A percentile compares a stretch with the other conserved stretches of the same genome.
Conservation (phyloP, 1,284 basidiomycete genomes). For the Apiotrichum gracile region DNA sequence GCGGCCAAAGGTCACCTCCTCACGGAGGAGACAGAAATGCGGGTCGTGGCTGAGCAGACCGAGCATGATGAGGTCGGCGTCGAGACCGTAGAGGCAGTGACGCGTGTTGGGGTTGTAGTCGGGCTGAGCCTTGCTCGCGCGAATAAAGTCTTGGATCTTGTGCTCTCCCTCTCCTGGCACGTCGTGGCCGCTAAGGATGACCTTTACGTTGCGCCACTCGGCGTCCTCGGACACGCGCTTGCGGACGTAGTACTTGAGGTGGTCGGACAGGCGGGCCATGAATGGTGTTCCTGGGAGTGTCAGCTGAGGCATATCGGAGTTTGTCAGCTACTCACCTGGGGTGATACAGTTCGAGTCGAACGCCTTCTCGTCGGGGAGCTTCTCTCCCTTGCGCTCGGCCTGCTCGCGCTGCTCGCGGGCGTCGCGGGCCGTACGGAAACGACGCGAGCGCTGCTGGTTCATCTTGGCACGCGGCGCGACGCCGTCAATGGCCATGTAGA, state of each 20-base stretch:
- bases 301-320: not conserved
- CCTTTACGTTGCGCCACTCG: conserved; percentile 85
- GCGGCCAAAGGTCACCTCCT: conserved; percentile 97
- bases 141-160: conserved; percentile 99
- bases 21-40: conserved; percentile 93
- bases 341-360: conserved; percentile 99
- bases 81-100: conserved; percentile 96
- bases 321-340: conserved; percentile 61
- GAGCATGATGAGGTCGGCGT: conserved; percentile 98
- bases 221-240: conserved; percentile 95
- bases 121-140: conserved; percentile 85
- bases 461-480: conserved; percentile 98
- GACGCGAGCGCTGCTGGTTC: conserved; percentile 94
- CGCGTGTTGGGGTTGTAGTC: conserved; percentile 63
- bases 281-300: conserved; percentile 71
- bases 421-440: conserved; percentile 93
- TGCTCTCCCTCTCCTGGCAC: conserved; percentile 99
- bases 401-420: conserved; percentile 79
- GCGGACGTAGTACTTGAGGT: conserved; percentile 92
- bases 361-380: conserved; percentile 83
- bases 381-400: conserved; percentile 82
- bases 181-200: conserved; percentile 96
- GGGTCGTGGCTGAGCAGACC: conserved; percentile 95
- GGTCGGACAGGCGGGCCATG: conserved; percentile 84
- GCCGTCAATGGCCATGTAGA: conserved; percentile 97